Percentiles rank a stretch among this genome's conserved stretches.
Evolutionary conservation across 1,284 basidiomycete species (phyloP).

Genomic region (Tilletia setariae): DNA sequence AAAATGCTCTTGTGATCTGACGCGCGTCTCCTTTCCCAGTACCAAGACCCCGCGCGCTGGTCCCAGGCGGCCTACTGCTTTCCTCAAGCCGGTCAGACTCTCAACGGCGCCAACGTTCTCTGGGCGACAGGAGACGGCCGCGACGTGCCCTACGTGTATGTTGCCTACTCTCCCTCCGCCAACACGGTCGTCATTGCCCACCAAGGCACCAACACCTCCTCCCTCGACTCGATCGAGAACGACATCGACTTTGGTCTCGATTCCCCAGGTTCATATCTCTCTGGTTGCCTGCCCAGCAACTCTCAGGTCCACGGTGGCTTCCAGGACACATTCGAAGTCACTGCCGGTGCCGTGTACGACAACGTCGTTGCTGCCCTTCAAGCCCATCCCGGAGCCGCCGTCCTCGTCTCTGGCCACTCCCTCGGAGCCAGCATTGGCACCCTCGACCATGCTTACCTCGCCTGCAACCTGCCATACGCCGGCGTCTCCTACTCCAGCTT

Average conservation of each 20-base stretch:
- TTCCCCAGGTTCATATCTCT: conserved; percentile 28
- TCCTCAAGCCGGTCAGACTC: conserved; percentile 23
- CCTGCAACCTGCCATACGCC: conserved; percentile 22
- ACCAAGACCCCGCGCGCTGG: conserved; percentile 32
- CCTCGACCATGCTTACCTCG: conserved; percentile 35
- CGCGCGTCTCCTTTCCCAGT: background rate
- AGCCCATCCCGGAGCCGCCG: conserved; percentile 25
- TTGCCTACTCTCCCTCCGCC: conserved; percentile 33
- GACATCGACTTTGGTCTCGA: conserved; percentile 31
- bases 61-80: conserved; percentile 36
- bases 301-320: conserved; percentile 39
- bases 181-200: conserved; percentile 38
- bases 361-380: conserved; percentile 33
- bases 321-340: conserved; percentile 38
- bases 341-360: conserved; percentile 30
- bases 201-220: conserved; percentile 35
- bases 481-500: conserved; percentile 21
- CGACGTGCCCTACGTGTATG: conserved; percentile 29
- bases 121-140: conserved; percentile 38
- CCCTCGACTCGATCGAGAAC: conserved; percentile 31
- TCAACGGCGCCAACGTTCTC: conserved; percentile 36
- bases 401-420: conserved; percentile 42
- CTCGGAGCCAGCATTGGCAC: conserved; percentile 43
- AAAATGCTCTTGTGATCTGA: too few species aligned
- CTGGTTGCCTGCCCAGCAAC: conserved; percentile 24